These are phyloP conservation scores for Medicago ruthenica DNA, from an alignment of 306 rosid species.

Conservation along the genomic window DNA sequence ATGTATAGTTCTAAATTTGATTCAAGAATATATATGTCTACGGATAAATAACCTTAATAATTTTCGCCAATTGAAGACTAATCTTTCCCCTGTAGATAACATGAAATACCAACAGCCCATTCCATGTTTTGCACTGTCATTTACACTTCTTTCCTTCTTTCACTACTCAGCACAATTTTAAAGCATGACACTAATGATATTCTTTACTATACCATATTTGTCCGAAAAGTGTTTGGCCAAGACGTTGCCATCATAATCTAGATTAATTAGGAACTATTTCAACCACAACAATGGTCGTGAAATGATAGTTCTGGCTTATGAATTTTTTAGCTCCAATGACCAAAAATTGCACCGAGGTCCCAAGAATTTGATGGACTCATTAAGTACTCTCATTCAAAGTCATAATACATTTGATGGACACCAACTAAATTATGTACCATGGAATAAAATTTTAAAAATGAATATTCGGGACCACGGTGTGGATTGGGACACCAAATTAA, in stretches of 20 bases:
- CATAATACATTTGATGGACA: background rate
- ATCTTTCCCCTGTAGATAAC: background rate
- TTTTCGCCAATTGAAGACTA: background rate
- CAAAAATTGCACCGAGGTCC: constrained; percentile 13
- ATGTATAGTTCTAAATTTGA: background rate
- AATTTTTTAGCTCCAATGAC: background rate
- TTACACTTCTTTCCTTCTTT: background rate
- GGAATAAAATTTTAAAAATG: background rate
- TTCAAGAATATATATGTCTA: constrained; percentile 3
- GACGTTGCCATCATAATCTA: background rate
- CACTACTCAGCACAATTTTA: background rate
- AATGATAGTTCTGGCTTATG: background rate
- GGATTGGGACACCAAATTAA: background rate
- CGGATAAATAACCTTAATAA: background rate
- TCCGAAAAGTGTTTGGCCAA: background rate
- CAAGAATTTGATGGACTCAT: constrained; percentile 7
- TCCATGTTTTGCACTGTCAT: background rate
- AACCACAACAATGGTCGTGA: background rate
- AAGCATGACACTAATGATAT: background rate
- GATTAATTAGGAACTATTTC: background rate
- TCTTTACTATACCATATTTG: background rate
- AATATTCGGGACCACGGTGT: background rate
- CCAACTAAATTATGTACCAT: background rate
- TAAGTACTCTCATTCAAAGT: background rate
- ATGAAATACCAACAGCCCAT: background rate